Base-by-base conservation (phyloP, 164 flowering plant genomes). In the Aristolochia contorta region DNA sequence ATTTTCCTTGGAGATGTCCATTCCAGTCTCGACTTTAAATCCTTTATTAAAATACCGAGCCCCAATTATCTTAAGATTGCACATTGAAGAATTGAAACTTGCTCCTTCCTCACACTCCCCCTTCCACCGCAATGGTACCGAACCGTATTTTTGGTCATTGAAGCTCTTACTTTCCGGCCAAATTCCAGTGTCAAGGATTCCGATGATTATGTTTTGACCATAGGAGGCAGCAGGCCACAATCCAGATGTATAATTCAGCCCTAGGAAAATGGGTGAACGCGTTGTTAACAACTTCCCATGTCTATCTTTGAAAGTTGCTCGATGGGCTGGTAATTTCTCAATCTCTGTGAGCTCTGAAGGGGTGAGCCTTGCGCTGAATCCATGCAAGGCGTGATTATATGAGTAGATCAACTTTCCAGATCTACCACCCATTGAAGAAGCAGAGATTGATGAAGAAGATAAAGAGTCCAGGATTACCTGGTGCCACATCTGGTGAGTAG, bases 151-250 rank as follows among this genome's bases (percentile, higher is more conserved):
- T 0, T 61, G 22, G 48, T 75, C 82, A 0, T 60, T 51, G 67
- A 76, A 77, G 24, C 83, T 79, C 62, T 71, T 69, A 4, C 78
- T 76, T 55, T 75, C 79, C 0, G 80, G 79, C 80, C 80, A 78
- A 20, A 81, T 63, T 9, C 82, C 82, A 0, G 72, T 65, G 56
- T 80, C 80, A n/a, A 80, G 10, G 3, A 80, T 54, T 0, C 82
- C 82, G 16, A 75, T 66, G 24, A 73, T 66, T 19, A 64, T 45
- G 37, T 64, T 71, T 23, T 71, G 55, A 0, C 77, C 71, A 33
- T 53, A 78, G 2, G 54, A 47, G 4, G 63, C 63, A 0, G 65
- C 72, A 0, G 75, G 69, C 78, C 78, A 78, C 0, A 72, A 2
- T 0, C 78, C 80, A 0, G 63, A 23, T 2, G 58, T 21, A 19